These are phyloP conservation scores for Ilyonectria robusta DNA, from an alignment of 2,329 filamentous ascomycete genomes.

Conservation along the genomic window DNA sequence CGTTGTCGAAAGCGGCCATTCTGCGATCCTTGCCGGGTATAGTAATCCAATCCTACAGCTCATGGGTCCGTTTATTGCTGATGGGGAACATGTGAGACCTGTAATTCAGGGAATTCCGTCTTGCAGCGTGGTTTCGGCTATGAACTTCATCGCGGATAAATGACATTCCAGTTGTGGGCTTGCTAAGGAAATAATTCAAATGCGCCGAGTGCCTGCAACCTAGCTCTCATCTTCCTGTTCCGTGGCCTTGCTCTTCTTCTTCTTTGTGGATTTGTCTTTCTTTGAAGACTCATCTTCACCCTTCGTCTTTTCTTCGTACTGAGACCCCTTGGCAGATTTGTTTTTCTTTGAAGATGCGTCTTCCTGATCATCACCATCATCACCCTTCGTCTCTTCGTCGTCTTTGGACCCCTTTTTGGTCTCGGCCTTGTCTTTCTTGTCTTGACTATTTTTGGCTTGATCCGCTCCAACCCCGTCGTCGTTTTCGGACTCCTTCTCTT, in stretches of 20 bases:
- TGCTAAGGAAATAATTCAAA: not conserved
- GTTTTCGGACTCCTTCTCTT: slow-evolving; percentile 8
- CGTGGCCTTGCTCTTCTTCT: slow-evolving; percentile 10
- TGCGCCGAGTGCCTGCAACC: not conserved
- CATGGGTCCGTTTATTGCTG: no score
- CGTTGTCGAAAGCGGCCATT: not conserved
- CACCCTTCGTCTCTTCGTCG: slow-evolving; percentile 5
- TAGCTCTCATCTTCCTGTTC: not conserved
- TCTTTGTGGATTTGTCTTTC: slow-evolving; percentile 8
- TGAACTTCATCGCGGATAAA: not conserved
- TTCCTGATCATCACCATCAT: slow-evolving; percentile 39
- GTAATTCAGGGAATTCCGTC: not conserved
- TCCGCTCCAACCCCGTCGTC: not conserved
- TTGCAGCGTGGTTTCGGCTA: not conserved
- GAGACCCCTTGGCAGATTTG: not conserved
- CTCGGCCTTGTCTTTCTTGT: slow-evolving; percentile 6
- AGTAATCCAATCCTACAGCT: not conserved
- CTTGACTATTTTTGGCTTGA: not conserved
- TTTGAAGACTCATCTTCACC: slow-evolving; percentile 14
- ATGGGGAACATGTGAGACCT: not conserved
- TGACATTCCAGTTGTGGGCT: not conserved
- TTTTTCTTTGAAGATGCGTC: slow-evolving; percentile 38
- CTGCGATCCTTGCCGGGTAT: not conserved
- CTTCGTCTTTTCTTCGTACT: slow-evolving; percentile 24
- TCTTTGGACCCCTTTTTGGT: not conserved